These are phyloP conservation scores for Marvania coccoides DNA, from an alignment of 139 green algal species.

Conservation along the genomic window DNA sequence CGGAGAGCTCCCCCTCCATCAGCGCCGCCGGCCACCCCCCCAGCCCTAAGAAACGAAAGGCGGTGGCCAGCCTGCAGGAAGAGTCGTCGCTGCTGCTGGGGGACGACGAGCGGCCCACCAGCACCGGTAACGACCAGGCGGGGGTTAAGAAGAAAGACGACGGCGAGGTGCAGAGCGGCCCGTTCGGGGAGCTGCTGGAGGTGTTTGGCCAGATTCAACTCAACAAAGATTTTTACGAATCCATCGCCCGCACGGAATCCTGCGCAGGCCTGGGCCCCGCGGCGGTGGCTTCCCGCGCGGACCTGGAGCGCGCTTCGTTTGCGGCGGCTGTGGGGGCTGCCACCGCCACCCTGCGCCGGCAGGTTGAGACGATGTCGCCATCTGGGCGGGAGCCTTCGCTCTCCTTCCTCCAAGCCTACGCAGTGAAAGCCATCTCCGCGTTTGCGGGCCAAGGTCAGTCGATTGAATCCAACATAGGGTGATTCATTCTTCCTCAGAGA, in stretches of 20 bases:
- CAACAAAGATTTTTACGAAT: conserved; percentile 27
- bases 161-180: conserved; percentile 11
- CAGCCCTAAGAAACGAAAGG: conserved; percentile 27
- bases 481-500: too few relatives aligned
- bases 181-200: conserved; percentile 20
- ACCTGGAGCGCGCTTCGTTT: neutral
- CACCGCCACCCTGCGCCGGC: neutral
- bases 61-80: conserved; percentile 4
- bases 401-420: neutral
- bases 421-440: neutral
- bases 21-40: neutral
- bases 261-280: neutral
- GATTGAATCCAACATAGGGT: too few relatives aligned
- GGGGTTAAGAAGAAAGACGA: conserved; percentile 11
- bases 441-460: neutral
- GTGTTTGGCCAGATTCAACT: conserved; percentile 28
- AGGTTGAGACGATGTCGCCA: neutral
- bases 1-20: neutral
- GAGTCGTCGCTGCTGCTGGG: conserved; percentile 19
- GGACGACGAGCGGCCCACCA: conserved; percentile 16
- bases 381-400: neutral
- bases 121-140: neutral
- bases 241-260: conserved; percentile 26
- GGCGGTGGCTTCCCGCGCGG: neutral
- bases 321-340: neutral